Evolutionary conservation across 2,329 filamentous ascomycete species (phyloP).

Genomic region (Clonostachys rosea): DNA sequence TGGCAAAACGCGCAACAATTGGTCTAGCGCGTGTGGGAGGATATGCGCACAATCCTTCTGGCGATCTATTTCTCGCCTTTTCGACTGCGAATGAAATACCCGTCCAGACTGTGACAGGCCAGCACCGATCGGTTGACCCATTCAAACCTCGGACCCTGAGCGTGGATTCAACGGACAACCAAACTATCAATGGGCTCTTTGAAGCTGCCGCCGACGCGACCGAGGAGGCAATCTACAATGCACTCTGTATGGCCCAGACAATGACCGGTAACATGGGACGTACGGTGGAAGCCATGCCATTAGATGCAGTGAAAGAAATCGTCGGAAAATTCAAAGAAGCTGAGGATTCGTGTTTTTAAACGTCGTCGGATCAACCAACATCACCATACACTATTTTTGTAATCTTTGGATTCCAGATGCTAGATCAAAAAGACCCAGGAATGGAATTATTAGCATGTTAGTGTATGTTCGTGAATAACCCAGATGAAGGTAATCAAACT

Average conservation of each 20-base stretch:
- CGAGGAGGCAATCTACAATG: constrained; percentile 35
- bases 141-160: background rate
- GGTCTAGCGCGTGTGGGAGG: constrained; percentile 55
- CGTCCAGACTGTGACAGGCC: constrained; percentile 24
- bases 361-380: too few relatives aligned
- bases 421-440: too few relatives aligned
- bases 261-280: constrained; percentile 48
- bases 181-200: constrained; percentile 32
- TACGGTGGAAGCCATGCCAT: constrained; percentile 42
- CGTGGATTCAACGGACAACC: background rate
- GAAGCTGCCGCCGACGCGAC: constrained; percentile 54
- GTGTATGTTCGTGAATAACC: too few relatives aligned
- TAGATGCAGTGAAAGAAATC: constrained; percentile 38
- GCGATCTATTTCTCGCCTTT: constrained; percentile 60
- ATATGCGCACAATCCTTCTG: constrained; percentile 53
- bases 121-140: constrained; percentile 25
- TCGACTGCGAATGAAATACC: constrained; percentile 38
- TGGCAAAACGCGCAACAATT: constrained; percentile 54
- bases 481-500: too few relatives aligned
- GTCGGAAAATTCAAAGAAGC: constrained; percentile 14
- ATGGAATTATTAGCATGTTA: too few relatives aligned
- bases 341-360: too few relatives aligned
- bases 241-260: constrained; percentile 44
- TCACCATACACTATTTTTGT: too few relatives aligned
- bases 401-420: too few relatives aligned